Conservation (phyloP, 2,329 filamentous ascomycete genomes). For the Neonectria ditissima region DNA sequence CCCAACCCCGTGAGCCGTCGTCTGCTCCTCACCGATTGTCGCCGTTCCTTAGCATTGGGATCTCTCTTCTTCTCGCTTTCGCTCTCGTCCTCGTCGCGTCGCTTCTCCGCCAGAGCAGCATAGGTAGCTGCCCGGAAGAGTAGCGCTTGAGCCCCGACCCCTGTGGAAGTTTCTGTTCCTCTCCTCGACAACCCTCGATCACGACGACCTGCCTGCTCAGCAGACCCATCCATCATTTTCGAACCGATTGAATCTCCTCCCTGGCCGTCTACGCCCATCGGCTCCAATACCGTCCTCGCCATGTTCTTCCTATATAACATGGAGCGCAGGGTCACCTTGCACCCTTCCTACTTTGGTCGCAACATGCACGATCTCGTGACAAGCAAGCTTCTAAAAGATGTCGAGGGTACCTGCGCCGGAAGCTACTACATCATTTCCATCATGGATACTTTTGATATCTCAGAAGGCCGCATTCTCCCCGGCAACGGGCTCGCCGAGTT, state of each 20-base stretch:
- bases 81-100: background rate
- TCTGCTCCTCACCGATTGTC: conserved; percentile 13
- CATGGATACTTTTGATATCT: conserved; percentile 96
- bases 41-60: background rate
- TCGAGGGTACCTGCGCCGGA: conserved; percentile 94
- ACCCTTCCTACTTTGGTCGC: conserved; percentile 96
- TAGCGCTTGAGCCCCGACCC: background rate
- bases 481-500: conserved; percentile 94
- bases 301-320: conserved; percentile 99
- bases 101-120: background rate
- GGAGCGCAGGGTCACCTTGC: conserved; percentile 92
- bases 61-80: background rate
- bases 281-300: conserved; percentile 28
- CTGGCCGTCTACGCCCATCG: conserved; percentile 15
- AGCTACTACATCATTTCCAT: conserved; percentile 98
- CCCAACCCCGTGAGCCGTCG: conserved; percentile 12
- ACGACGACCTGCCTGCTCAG: background rate
- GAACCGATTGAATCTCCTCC: conserved; percentile 12
- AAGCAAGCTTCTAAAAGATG: conserved; percentile 88
- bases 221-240: conserved; percentile 6
- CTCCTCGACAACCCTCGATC: conserved; percentile 5
- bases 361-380: conserved; percentile 94
- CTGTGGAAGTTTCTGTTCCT: background rate
- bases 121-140: background rate
- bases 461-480: conserved; percentile 90